A percentile compares a stretch with the other conserved stretches of the same genome.
phyloP scores from a whole-genome alignment of 768 basidiomycete genomes.

The Mrakia frigida region DNA sequence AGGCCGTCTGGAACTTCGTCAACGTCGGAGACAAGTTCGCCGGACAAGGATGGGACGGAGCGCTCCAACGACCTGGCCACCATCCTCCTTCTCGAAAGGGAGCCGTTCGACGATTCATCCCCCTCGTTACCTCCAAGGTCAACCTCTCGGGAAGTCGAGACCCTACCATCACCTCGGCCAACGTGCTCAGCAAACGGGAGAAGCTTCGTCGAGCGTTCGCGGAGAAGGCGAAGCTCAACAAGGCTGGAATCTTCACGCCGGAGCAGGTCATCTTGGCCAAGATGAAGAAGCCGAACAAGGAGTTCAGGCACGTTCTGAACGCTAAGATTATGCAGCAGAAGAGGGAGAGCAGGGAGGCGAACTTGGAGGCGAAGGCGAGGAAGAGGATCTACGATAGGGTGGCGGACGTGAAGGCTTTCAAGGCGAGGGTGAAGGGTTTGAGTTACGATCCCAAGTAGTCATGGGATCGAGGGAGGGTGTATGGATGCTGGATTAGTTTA shows the following conservation, averaged over 20 bases:
- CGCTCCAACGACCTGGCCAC: not conserved
- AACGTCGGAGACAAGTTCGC: slow-evolving; percentile 32
- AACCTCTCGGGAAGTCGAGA: not conserved
- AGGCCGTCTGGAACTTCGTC: slow-evolving; percentile 27
- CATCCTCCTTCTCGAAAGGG: slow-evolving; percentile 2
- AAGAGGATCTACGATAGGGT: slow-evolving; percentile 5
- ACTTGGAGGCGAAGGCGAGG: not conserved
- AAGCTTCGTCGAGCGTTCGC: not conserved
- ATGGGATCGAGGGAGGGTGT: not conserved
- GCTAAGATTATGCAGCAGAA: not conserved
- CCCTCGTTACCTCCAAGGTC: not conserved
- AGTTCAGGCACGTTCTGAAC: not conserved
- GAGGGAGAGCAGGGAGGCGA: not conserved
- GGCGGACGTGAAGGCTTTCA: slow-evolving; percentile 1
- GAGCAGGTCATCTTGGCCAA: slow-evolving; percentile 8
- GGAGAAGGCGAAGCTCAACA: not conserved
- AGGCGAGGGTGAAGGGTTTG: not conserved
- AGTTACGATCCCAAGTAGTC: slow-evolving; percentile 14
- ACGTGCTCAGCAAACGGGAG: not conserved
- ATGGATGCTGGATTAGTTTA: not conserved
- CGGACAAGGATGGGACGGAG: slow-evolving; percentile 29
- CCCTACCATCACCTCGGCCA: not conserved
- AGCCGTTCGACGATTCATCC: slow-evolving; percentile 9
- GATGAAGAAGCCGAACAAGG: not conserved
- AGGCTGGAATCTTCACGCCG: slow-evolving; percentile 13